Percentiles rank a stretch among this genome's conserved stretches.
phyloP scores from a whole-genome alignment of 345 rosid species.

The Rhizophora mangle region DNA sequence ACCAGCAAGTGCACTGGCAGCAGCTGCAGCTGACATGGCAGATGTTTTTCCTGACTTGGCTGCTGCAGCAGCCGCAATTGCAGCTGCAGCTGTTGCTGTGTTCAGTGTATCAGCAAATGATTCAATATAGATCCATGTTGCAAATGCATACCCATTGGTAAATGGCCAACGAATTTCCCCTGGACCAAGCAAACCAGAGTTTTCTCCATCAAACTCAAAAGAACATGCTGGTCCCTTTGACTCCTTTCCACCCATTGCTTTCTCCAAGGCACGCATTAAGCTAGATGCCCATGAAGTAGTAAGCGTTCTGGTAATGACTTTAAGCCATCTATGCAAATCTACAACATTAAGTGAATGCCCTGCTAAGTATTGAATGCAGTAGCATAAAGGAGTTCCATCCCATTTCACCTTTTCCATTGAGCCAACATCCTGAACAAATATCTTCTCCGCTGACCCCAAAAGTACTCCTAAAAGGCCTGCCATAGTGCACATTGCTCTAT shows the following conservation, averaged over 20 bases:
- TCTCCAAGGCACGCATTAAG: conserved; percentile 79
- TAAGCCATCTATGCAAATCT: conserved; percentile 80
- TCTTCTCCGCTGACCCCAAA: conserved; percentile 76
- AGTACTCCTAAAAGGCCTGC: conserved; percentile 91
- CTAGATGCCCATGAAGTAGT: conserved; percentile 64
- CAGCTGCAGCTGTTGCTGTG: conserved; percentile 95
- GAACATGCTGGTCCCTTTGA: conserved; percentile 90
- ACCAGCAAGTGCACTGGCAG: conserved; percentile 99
- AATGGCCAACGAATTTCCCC: conserved; percentile 99
- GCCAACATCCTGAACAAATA: conserved; percentile 60
- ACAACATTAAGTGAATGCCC: conserved; percentile 85
- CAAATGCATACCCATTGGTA: conserved; percentile 88
- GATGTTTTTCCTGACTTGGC: conserved; percentile 98
- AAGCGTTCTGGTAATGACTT: conserved; percentile 60
- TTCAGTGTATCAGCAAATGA: conserved; percentile 99
- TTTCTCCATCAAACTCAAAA: conserved; percentile 98
- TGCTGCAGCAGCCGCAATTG: conserved; percentile 97
- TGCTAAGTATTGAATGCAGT: conserved; percentile 81
- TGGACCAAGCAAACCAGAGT: conserved; percentile 99
- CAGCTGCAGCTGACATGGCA: conserved; percentile 99
- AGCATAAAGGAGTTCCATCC: conserved; percentile 72
- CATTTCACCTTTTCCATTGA: conserved; percentile 47
- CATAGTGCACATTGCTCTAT: conserved; percentile 93
- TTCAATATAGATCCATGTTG: conserved; percentile 97
- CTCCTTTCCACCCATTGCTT: conserved; percentile 89